Evolutionary conservation across 2,329 filamentous ascomycete genomes (phyloP).

Genomic region (Fusarium torulosum): DNA sequence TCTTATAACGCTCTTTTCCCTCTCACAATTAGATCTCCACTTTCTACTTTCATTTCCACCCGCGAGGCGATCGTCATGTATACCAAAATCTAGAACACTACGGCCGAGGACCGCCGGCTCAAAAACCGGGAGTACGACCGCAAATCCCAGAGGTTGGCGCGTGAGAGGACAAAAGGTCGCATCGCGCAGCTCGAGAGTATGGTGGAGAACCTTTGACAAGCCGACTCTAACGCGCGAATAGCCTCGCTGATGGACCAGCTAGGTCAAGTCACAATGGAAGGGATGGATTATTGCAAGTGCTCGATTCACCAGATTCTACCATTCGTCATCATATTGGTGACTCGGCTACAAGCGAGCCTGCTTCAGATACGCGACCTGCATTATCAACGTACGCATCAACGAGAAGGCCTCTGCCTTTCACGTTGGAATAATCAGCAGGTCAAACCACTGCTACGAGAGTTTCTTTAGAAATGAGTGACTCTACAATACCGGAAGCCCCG

Average conservation of each 20-base stretch:
- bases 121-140: slow-evolving; percentile 52
- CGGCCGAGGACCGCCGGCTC: slow-evolving; percentile 39
- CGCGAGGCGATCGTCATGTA: slow-evolving; percentile 28
- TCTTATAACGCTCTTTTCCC: no score
- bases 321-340: slow-evolving; percentile 37
- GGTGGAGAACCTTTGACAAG: slow-evolving; percentile 45
- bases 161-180: slow-evolving; percentile 51
- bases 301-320: slow-evolving; percentile 25
- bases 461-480: no score
- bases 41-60: neutral
- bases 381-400: neutral
- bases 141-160: slow-evolving; percentile 49
- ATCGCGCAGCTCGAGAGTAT: slow-evolving; percentile 51
- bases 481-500: no score
- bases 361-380: slow-evolving; percentile 4
- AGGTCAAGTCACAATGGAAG: slow-evolving; percentile 44
- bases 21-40: no score
- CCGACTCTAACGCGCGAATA: slow-evolving; percentile 45
- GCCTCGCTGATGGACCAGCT: slow-evolving; percentile 47
- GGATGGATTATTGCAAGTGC: slow-evolving; percentile 33
- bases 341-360: neutral
- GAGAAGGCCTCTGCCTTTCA: no score
- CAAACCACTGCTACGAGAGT: no score
- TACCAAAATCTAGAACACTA: slow-evolving; percentile 7
- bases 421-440: no score